A percentile compares a stretch with the other conserved stretches of the same genome.
Conservation (phyloP, 805 yeast genomes). For the Metschnikowia koreensis region DNA sequence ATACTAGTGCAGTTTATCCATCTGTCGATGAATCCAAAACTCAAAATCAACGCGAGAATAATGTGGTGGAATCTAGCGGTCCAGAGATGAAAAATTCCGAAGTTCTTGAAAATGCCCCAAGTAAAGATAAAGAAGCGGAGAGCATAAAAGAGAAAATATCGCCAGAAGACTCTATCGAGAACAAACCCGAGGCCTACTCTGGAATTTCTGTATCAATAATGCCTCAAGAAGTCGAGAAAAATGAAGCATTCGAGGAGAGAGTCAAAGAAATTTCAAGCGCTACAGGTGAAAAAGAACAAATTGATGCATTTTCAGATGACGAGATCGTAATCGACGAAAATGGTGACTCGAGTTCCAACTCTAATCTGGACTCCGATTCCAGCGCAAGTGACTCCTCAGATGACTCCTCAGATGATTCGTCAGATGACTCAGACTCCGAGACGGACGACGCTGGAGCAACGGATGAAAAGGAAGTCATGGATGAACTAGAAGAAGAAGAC, state of each 20-base stretch:
- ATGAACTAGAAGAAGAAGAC: conserved; percentile 43
- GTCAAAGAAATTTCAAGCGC: not conserved
- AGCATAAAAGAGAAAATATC: not conserved
- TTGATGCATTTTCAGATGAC: conserved; percentile 16
- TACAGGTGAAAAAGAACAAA: conserved; percentile 1
- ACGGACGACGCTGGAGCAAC: conserved; percentile 5
- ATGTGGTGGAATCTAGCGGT: not conserved
- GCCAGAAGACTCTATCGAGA: not conserved
- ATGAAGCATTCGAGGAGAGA: not conserved
- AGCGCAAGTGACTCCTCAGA: not conserved
- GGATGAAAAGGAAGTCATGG: conserved; percentile 7
- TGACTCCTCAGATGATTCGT: conserved; percentile 1
- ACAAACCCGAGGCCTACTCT: not conserved
- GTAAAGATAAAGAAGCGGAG: not conserved
- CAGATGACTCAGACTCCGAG: conserved; percentile 10
- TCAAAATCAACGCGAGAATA: not conserved
- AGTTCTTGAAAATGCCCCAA: not conserved
- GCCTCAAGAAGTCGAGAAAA: not conserved
- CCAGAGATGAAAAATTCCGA: not conserved
- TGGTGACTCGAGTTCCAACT: not conserved
- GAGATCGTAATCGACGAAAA: conserved; percentile 13
- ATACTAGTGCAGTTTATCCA: not conserved
- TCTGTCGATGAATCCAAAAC: not conserved
- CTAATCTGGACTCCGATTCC: not conserved
- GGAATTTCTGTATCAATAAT: not conserved